Base-by-base conservation (phyloP, 176 grass and related monocot genomes). In the Bothriochloa decipiens region DNA sequence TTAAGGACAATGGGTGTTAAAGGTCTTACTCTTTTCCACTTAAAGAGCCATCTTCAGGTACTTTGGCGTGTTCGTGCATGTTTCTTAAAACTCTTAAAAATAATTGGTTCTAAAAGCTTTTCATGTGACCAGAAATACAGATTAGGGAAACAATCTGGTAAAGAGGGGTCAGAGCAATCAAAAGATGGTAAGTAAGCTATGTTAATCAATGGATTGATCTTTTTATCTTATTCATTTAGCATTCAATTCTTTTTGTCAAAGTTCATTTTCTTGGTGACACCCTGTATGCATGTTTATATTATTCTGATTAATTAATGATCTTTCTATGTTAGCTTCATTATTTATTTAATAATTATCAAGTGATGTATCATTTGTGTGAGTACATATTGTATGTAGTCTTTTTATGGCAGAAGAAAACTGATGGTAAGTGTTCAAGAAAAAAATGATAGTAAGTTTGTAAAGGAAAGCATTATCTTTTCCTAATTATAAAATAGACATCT, bases 41-140 rank as follows among this genome's bases (percentile, higher is more conserved):
- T 99, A 75, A 99, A 99, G 91, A 99, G 97, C 75, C 97, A 99
- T 94, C 89, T 99, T 75, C 97, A 99, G 93, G 97, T 99, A 90
- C 28, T 64, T 90, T 1, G 3, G 3, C 15, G 14, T 76, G 77
- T 80, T 72, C 42, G 53, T 28, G 20, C 18, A 12, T 72, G 16
- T 72, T 55, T 46, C 20, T 84, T 29, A 72, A 6, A 64, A 57
- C 18, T 83, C 58, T 75, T 0, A 39, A 83, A 68, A 63, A 25
- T 22, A 90, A 0, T 42, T 68, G 72, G 8, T 67, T 87, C 52
- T 81, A 41, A 84, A 25, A 27, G 4, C 65, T 65, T 71, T 37
- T 35, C 23, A 82, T 40, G 76, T 71, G 82, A 85, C 16, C 88
- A 99, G 97, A 99, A 99, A 89, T 99, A 99, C 76, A 94, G 97